These are phyloP conservation scores for Yamadazyma friedrichii DNA, from an alignment of 1,139 yeast genomes.

Conservation along the genomic window DNA sequence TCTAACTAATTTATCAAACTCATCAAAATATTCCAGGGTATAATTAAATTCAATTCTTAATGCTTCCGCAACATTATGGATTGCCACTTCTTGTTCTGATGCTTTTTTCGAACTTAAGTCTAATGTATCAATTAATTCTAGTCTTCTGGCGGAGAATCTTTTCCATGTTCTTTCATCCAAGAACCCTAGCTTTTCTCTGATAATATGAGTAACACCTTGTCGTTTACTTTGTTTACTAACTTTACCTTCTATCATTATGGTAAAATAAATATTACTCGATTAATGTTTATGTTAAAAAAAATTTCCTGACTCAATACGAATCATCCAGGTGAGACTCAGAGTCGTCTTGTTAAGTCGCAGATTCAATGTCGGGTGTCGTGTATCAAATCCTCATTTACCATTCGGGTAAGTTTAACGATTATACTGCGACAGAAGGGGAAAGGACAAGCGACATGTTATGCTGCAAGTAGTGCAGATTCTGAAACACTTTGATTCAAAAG, in stretches of 20 bases:
- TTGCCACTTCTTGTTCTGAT: constrained; percentile 85
- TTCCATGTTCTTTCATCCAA: constrained; percentile 85
- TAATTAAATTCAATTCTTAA: constrained; percentile 76
- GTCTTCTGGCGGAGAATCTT: constrained; percentile 79
- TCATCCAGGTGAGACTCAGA: constrained; percentile 1
- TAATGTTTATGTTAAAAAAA: neutral
- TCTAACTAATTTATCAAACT: constrained; percentile 85
- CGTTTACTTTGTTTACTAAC: constrained; percentile 2
- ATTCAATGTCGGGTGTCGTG: too few species aligned
- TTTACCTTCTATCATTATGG: neutral
- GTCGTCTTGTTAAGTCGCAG: neutral
- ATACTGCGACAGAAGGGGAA: too few species aligned
- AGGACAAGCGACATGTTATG: too few species aligned
- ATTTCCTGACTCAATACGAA: constrained; percentile 1
- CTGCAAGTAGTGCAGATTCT: too few species aligned
- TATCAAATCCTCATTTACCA: too few species aligned
- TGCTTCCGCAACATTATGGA: constrained; percentile 71
- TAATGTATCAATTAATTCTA: constrained; percentile 82
- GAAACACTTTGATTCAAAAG: too few species aligned
- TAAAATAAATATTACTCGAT: too few species aligned
- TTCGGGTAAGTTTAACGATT: too few species aligned
- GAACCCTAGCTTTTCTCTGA: constrained; percentile 72
- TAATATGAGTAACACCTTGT: constrained; percentile 73
- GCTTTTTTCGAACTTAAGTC: constrained; percentile 80
- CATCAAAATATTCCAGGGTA: constrained; percentile 54